Base-by-base conservation (phyloP, 225 moss, liverwort and hornwort species). In the Pleurozium schreberi region DNA sequence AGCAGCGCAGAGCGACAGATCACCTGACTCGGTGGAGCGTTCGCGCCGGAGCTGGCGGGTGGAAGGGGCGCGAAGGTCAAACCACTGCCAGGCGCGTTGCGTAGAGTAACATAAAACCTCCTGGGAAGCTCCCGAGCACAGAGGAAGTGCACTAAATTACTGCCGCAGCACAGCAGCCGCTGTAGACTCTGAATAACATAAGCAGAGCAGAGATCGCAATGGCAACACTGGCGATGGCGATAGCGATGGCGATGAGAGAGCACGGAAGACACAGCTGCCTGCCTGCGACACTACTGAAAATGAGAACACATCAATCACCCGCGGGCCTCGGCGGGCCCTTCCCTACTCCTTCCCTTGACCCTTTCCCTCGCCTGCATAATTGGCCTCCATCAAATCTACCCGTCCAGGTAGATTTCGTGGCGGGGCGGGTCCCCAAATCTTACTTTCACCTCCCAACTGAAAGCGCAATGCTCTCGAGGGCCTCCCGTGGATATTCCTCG, bases 301-400 rank as follows among this genome's bases (percentile, higher is more conserved):
- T 17, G 84, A 8, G 81, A 47, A n/a, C n/a, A 8, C 16, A 18
- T 14, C 8, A 31, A 8, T 34, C 28, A 6, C 17, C 63, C 63
- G 31, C 23, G 11, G 11, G 60, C 18, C 36, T 19, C 5, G 64
- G 64, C n/a, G 50, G 47, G 47, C 84, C 49, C 49, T 49, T 49
- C 49, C 49, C n/a, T n/a, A n/a, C n/a, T n/a, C 49, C 64, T 62
- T 27, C 33, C 30, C 89, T 92, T 92, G 91, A 91, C 91, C 91
- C 73, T 65, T 85, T 92, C 92, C 59, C n/a, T 58, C 14, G 75
- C 42, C 87, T 92, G 82, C 87, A 92, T 91, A 89, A 92, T 91
- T 91, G 85, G 19, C 16, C 38, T 68, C 53, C n/a, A n/a, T n/a
- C n/a, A n/a, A 68, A 89, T 90, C 90, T 90, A 89, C 90, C 49